Conservation (phyloP, 2,329 filamentous ascomycete species). For the Cercospora sp. region DNA sequence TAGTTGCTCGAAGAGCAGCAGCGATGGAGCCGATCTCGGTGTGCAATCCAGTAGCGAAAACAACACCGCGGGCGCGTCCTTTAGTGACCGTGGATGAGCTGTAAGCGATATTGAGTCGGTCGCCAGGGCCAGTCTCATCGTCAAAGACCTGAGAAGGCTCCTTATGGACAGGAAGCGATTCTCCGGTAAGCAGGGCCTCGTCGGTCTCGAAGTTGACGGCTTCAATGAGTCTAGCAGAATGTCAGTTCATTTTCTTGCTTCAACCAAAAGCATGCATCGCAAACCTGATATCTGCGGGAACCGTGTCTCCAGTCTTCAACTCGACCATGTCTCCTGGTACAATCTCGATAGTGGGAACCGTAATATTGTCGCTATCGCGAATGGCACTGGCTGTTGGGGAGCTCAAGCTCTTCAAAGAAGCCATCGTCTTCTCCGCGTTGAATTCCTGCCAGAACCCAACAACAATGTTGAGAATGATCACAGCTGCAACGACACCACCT, state of each 20-base stretch:
- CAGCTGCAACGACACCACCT: slow-evolving; percentile 48
- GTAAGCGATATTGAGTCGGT: slow-evolving; percentile 69
- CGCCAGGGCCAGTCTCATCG: slow-evolving; percentile 60
- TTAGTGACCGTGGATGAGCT: slow-evolving; percentile 69
- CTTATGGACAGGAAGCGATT: slow-evolving; percentile 69
- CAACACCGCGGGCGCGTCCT: slow-evolving; percentile 67
- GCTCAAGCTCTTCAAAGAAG: slow-evolving; percentile 47
- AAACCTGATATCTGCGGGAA: slow-evolving; percentile 47
- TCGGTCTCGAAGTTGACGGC: slow-evolving; percentile 58
- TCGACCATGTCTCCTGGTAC: slow-evolving; percentile 51
- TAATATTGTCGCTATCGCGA: slow-evolving; percentile 46
- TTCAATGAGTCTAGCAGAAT: slow-evolving; percentile 40
- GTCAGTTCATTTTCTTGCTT: not conserved
- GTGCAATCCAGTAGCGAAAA: slow-evolving; percentile 66
- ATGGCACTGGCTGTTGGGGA: slow-evolving; percentile 48
- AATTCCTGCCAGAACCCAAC: slow-evolving; percentile 50
- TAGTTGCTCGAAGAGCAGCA: slow-evolving; percentile 63
- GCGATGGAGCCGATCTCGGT: slow-evolving; percentile 76
- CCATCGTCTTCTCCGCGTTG: slow-evolving; percentile 51
- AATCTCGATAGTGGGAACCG: slow-evolving; percentile 44
- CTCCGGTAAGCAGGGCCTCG: slow-evolving; percentile 70
- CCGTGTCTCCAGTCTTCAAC: slow-evolving; percentile 49
- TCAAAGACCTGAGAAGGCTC: slow-evolving; percentile 56
- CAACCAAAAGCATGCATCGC: not conserved
- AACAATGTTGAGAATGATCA: slow-evolving; percentile 47